phyloP scores from a whole-genome alignment of 1,284 basidiomycete genomes.

The Volvariella volvacea region DNA sequence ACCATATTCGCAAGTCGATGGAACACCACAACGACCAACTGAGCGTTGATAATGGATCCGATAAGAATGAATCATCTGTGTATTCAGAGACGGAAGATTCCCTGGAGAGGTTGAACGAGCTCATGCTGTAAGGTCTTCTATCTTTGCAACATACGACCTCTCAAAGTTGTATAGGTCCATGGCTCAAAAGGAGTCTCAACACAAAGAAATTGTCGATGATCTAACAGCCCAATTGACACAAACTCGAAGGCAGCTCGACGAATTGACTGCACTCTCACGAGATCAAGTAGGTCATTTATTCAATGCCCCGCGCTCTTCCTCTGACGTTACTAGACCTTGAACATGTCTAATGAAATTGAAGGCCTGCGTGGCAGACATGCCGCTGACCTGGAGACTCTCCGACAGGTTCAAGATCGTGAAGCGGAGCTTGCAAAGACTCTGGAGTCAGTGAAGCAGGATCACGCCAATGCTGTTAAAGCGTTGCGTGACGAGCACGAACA shows the following conservation, averaged over 20 bases:
- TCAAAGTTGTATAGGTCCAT: slow-evolving; percentile 57
- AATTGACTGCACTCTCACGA: slow-evolving; percentile 68
- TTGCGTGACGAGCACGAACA: slow-evolving; percentile 51
- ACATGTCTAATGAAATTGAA: slow-evolving; percentile 83
- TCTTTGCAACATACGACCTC: slow-evolving; percentile 7
- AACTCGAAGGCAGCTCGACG: slow-evolving; percentile 73
- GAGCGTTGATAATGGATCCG: slow-evolving; percentile 4
- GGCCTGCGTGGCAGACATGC: slow-evolving; percentile 59
- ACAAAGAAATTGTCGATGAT: slow-evolving; percentile 70
- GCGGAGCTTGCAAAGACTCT: slow-evolving; percentile 44
- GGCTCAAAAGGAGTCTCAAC: slow-evolving; percentile 89
- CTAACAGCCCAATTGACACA: slow-evolving; percentile 63
- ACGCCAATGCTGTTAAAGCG: slow-evolving; percentile 39
- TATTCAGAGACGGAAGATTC: slow-evolving; percentile 57
- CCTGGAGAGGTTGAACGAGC: slow-evolving; percentile 72
- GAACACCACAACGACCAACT: slow-evolving; percentile 19
- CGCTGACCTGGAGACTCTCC: slow-evolving; percentile 43
- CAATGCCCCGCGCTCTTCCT: background rate
- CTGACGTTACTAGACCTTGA: slow-evolving; percentile 49
- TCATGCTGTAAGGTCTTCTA: slow-evolving; percentile 66
- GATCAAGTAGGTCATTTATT: slow-evolving; percentile 54
- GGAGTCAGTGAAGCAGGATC: slow-evolving; percentile 39
- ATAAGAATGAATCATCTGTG: slow-evolving; percentile 23
- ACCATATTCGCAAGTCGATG: slow-evolving; percentile 61
- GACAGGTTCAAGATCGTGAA: slow-evolving; percentile 52